Percentiles rank a stretch among this genome's conserved stretches.
These are phyloP conservation scores for Grosmannia serpens DNA, from an alignment of 2,329 filamentous ascomycete species.

Conservation along the genomic window DNA sequence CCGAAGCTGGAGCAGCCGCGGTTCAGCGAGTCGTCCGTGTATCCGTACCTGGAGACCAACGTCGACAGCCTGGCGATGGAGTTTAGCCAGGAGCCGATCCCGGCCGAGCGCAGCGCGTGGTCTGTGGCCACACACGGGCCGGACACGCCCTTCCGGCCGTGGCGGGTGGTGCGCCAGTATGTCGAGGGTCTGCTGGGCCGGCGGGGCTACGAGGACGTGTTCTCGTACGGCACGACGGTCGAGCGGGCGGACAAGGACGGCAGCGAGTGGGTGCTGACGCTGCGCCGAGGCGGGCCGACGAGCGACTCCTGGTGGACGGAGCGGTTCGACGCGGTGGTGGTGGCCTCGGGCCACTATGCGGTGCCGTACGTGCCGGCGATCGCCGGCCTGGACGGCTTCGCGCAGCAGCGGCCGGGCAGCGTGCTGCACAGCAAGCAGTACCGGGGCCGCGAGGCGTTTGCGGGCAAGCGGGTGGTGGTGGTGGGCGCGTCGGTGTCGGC, in stretches of 20 bases:
- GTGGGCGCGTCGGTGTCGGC: conserved; percentile 39
- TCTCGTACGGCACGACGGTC: conserved; percentile 48
- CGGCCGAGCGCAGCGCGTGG: conserved; percentile 15
- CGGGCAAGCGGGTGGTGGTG: conserved; percentile 31
- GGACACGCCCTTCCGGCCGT: conserved; percentile 51
- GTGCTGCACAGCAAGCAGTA: conserved; percentile 60
- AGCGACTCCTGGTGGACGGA: conserved; percentile 50
- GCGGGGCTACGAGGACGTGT: conserved; percentile 20
- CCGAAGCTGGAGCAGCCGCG: conserved; percentile 19
- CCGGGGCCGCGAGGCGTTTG: conserved; percentile 37
- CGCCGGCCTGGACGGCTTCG: conserved; percentile 32
- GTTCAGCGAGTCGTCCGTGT: conserved; percentile 8
- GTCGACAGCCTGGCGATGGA: conserved; percentile 48
- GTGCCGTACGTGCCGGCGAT: conserved; percentile 41
- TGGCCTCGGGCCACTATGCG: conserved; percentile 57
- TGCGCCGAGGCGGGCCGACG: conserved; percentile 26
- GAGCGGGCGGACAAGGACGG: conserved; percentile 42
- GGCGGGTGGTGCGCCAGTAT: conserved; percentile 42
- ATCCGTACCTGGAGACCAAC: conserved; percentile 33
- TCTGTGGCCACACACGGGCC: conserved; percentile 38
- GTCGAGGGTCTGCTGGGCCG: conserved; percentile 35
- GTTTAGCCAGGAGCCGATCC: conserved; percentile 24
- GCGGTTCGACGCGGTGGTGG: conserved; percentile 52
- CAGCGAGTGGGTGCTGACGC: conserved; percentile 38
- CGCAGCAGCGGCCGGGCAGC: conserved; percentile 31